Evolutionary conservation across 192 early-diverging fungal genomes (phyloP), one percentile per base, ranked within the genome.

Genomic region (Coemansia sp.): DNA sequence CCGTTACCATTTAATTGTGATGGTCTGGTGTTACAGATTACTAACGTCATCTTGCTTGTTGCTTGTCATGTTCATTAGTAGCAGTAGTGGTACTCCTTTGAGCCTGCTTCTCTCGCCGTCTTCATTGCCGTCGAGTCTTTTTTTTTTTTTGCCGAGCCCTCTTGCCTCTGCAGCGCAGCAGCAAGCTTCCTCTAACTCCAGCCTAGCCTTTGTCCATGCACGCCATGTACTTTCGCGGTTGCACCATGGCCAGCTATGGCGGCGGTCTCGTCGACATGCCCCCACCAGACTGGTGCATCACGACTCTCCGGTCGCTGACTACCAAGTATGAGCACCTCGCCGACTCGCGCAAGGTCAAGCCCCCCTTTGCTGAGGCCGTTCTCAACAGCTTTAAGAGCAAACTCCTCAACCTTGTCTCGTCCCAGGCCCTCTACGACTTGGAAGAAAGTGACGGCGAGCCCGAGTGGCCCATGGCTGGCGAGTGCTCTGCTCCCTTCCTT

Each of bases 381-480:
- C 68, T 82, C 21, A 82, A 82, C 75, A 82, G 71, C 79, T 82
- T 82, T 71, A 82, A 82, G 75, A 70, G 71, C 61, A 82, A 82
- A 66, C 79, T 82, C 21, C 64, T 77, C 62, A 77, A 76, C 57
- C 25, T 71, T 4, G 67, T 77, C 16, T 71, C 71, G 34, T 43
- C 66, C 21, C 75, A 73, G 39, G 33, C 73, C 13, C 63, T 72
- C 56, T 77, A 76, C 68, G 79, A 76, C 52, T 65, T 75, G 6
- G 68, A 67, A 4, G 66, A 73, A 21, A 77, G 75, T 71, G 79
- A 82, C 28, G 65, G 60, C 26, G 79, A 76, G 55, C 16, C 65
- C 43, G 79, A 77, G 60, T 77, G 75, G 75, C 68, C 68, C 2
- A 47, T 77, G 53, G 71, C 50, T 25, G 33, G 61, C 57, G 64